Evolutionary conservation across 1,139 yeast genomes (phyloP).

Genomic region (Candida sanyaensis): DNA sequence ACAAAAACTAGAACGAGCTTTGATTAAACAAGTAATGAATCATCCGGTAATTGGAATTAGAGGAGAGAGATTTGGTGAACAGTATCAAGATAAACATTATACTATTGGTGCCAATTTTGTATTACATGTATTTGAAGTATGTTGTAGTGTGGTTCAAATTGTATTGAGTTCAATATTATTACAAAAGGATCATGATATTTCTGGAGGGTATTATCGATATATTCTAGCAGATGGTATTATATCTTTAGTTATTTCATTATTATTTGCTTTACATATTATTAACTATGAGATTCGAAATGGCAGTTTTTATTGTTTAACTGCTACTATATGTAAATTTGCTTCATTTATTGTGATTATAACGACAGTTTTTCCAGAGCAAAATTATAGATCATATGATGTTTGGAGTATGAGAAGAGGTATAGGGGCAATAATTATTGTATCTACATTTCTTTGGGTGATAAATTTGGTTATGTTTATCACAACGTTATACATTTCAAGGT

Average conservation of each 20-base stretch:
- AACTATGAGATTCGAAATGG: slow-evolving; percentile 46
- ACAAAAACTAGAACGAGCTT: slow-evolving; percentile 29
- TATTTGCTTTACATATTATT: slow-evolving; percentile 36
- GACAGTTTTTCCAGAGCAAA: slow-evolving; percentile 13
- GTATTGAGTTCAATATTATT: slow-evolving; percentile 30
- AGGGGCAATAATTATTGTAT: slow-evolving; percentile 39
- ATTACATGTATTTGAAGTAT: slow-evolving; percentile 36
- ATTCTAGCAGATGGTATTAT: slow-evolving; percentile 42
- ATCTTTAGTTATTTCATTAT: slow-evolving; percentile 33
- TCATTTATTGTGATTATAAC: slow-evolving; percentile 16
- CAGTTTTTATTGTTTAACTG: slow-evolving; percentile 41
- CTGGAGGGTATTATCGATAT: slow-evolving; percentile 33
- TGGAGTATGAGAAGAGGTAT: slow-evolving; percentile 40
- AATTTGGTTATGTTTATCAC: slow-evolving; percentile 43
- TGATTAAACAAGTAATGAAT: slow-evolving; percentile 39
- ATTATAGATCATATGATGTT: slow-evolving; percentile 21
- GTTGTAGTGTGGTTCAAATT: slow-evolving; percentile 34
- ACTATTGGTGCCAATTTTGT: slow-evolving; percentile 32
- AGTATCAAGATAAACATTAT: slow-evolving; percentile 20
- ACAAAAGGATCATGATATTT: slow-evolving; percentile 23
- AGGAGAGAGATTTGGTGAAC: slow-evolving; percentile 21
- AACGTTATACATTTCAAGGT: slow-evolving; percentile 41
- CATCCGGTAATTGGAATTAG: slow-evolving; percentile 28
- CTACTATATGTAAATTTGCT: slow-evolving; percentile 22
- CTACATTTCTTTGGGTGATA: slow-evolving; percentile 43